A percentile compares a stretch with the other conserved stretches of the same genome.
These are phyloP conservation scores for Podosphaera fusca DNA, from an alignment of 2,329 filamentous ascomycete species.

Conservation along the genomic window DNA sequence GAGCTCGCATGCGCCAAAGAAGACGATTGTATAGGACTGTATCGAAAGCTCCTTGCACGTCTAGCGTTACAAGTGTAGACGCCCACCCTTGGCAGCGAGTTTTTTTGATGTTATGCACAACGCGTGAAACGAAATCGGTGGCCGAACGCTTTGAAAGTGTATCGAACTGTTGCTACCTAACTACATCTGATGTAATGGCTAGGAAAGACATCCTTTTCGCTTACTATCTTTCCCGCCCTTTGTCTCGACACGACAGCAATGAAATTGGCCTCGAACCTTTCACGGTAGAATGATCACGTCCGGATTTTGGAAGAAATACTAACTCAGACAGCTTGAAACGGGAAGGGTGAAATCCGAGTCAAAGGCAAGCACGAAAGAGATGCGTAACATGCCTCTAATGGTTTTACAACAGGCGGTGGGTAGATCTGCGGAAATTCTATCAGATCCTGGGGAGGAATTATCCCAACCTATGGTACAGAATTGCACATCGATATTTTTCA, in stretches of 20 bases:
- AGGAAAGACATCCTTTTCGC: background rate
- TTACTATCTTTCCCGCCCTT: background rate
- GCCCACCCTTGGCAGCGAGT: background rate
- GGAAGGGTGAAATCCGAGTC: background rate
- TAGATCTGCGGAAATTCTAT: background rate
- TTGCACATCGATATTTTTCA: background rate
- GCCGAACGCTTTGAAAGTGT: background rate
- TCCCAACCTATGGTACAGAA: background rate
- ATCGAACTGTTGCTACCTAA: background rate
- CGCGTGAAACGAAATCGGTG: background rate
- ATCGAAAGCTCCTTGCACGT: background rate
- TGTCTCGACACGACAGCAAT: background rate
- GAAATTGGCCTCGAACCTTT: background rate
- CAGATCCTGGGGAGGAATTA: background rate
- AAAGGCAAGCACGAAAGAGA: background rate
- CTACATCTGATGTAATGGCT: background rate
- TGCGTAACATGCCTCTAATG: background rate
- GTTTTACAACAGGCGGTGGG: background rate
- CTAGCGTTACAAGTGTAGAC: background rate
- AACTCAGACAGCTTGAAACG: background rate
- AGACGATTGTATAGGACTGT: background rate
- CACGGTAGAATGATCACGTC: background rate
- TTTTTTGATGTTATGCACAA: background rate
- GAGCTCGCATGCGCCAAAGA: background rate
- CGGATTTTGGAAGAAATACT: background rate